Evolutionary conservation across 2,329 filamentous ascomycete genomes (phyloP).

Genomic region (Fusarium ramigenum): DNA sequence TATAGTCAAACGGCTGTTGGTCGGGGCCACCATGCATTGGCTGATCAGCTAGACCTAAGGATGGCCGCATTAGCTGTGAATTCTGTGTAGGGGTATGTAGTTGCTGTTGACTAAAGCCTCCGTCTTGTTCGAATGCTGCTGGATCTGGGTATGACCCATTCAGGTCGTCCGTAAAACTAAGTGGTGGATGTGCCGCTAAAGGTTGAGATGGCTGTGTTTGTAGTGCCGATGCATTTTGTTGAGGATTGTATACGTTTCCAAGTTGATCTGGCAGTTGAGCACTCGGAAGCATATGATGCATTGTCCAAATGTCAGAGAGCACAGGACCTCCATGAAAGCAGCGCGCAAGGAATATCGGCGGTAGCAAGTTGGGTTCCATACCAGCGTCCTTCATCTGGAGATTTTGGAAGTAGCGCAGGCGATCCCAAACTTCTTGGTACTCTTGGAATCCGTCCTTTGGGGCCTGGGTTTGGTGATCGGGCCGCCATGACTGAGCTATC

Average conservation of each 20-base stretch:
- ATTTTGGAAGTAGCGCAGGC: background rate
- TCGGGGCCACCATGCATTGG: too few species aligned
- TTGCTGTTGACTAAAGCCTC: background rate
- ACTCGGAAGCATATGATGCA: background rate
- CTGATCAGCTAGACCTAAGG: background rate
- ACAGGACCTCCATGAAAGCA: conserved; percentile 9
- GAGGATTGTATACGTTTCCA: background rate
- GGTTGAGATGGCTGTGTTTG: background rate
- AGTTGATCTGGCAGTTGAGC: background rate
- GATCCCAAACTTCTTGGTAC: background rate
- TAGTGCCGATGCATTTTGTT: background rate
- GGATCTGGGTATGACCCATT: background rate
- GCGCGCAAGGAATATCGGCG: background rate
- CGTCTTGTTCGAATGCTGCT: background rate
- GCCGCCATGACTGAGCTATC: background rate
- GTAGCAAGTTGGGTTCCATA: background rate
- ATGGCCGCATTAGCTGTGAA: too few species aligned
- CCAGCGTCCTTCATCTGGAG: background rate
- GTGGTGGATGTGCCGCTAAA: background rate
- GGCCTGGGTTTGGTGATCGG: background rate
- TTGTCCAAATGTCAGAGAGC: background rate
- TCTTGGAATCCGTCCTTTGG: background rate
- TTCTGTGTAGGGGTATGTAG: background rate
- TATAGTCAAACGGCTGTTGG: background rate
- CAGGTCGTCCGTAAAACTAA: too few species aligned